phyloP scores from a whole-genome alignment of 225 moss, liverwort and hornwort genomes.

The Marchantia paleacea region DNA sequence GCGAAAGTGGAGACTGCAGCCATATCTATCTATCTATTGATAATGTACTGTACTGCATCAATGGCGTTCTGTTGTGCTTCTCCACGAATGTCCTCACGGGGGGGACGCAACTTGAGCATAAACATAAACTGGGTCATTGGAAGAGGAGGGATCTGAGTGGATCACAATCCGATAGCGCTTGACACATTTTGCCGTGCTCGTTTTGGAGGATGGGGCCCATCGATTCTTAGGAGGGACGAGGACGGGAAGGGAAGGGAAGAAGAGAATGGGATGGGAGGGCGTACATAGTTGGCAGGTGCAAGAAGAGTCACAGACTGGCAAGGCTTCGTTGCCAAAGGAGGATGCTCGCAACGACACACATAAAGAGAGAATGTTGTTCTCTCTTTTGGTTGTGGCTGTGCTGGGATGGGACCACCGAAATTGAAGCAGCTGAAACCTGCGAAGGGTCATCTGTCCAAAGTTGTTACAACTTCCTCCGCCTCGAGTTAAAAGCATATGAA shows the following conservation, averaged over 20 bases:
- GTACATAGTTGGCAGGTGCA: background rate
- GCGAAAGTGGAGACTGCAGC: background rate
- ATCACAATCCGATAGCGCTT: background rate
- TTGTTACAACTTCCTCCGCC: conserved; percentile 6
- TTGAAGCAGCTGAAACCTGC: background rate
- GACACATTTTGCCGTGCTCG: background rate
- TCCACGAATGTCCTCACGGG: too few relatives aligned
- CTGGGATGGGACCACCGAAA: background rate
- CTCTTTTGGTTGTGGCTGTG: conserved; percentile 1
- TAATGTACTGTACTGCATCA: too few relatives aligned
- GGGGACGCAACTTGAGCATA: background rate
- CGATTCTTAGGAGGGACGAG: too few relatives aligned
- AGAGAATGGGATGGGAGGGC: background rate
- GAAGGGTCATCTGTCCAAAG: background rate
- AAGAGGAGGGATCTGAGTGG: background rate
- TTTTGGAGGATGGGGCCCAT: background rate
- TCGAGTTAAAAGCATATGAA: background rate
- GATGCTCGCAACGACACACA: background rate
- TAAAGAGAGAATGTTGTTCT: background rate
- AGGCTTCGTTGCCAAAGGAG: background rate
- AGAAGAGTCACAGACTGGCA: conserved; percentile 7
- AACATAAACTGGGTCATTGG: background rate
- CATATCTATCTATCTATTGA: background rate
- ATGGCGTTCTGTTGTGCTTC: too few relatives aligned
- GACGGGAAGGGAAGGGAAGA: background rate